Base-by-base conservation (phyloP, 78 protist genomes). In the Pigoraptor vietnamica region DNA sequence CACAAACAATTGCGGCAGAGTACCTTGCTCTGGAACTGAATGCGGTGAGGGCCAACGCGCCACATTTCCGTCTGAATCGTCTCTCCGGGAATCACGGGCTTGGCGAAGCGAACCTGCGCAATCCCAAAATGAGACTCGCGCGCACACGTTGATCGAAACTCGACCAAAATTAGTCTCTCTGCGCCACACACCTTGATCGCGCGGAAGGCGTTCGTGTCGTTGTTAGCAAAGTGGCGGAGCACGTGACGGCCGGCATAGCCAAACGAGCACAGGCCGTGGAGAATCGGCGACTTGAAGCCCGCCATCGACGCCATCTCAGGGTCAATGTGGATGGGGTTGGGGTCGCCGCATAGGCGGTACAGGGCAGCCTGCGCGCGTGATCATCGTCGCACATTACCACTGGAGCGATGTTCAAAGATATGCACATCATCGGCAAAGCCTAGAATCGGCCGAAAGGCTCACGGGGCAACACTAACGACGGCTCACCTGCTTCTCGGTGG, bases 231-330 rank as follows among this genome's bases (percentile, higher is more conserved):
- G 37, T 55, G 83, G 34, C 35, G 1, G 38, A 93, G 10, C 24
- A 93, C 56, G 89, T 39, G 90, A 25, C 90, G 93, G 25, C 36
- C 79, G 37, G 89, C 83, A 24, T 25, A 37, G 14, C 95, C 95
- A 23, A 89, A 90, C 24, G 95, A 40, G 90, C 95, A 93, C 39
- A 93, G 93, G 33, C 95, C 95, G 81, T 93, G 95, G 37, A 93
- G 91, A 25, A 93, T 93, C 32, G 95, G 93, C 91, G 36, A 24
- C 55, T 90, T 29, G 79, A 93, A 91, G 81, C 93, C 93, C 10
- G 81, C 88, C 48, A 86, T 55, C 1, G 9, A 14, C n/a, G 93
- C 95, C 67, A 93, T 81, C 35, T 39, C 33, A 0, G 91, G 93
- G 48, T 90, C 92, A 29, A 90, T 82, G 92, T 93, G 95, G 35